Conservation (phyloP, 2,329 filamentous ascomycete species). For the Myriosclerotinia duriaeana region DNA sequence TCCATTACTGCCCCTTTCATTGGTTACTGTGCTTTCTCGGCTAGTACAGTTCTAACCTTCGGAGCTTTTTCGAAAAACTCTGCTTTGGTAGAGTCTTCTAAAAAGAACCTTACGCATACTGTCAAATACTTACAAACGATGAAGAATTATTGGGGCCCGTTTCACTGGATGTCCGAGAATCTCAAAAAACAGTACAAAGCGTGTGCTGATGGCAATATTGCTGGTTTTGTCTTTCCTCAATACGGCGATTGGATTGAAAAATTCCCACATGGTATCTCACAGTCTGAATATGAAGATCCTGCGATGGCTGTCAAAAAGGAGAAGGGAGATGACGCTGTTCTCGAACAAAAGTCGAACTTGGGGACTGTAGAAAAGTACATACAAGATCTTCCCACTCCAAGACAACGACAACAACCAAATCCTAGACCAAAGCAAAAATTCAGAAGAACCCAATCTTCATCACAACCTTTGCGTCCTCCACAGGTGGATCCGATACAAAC, state of each 20-base stretch:
- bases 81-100: constrained; percentile 71
- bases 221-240: constrained; percentile 71
- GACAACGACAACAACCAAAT: constrained; percentile 32
- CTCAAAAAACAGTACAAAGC: constrained; percentile 83
- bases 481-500: constrained; percentile 33
- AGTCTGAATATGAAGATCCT: constrained; percentile 79
- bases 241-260: constrained; percentile 97
- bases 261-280: constrained; percentile 88
- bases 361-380: constrained; percentile 95
- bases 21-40: constrained; percentile 90
- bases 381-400: constrained; percentile 63
- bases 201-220: constrained; percentile 72
- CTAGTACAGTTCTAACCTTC: constrained; percentile 90
- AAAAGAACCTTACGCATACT: constrained; percentile 81
- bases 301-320: constrained; percentile 67
- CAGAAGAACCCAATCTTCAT: constrained; percentile 42
- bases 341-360: constrained; percentile 86
- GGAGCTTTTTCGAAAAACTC: constrained; percentile 86
- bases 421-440: constrained; percentile 42
- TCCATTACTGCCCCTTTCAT: constrained; percentile 87
- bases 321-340: constrained; percentile 79
- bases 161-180: constrained; percentile 93
- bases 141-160: constrained; percentile 99
- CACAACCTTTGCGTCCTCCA: constrained; percentile 32
- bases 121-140: constrained; percentile 89